A percentile compares a stretch with the other conserved stretches of the same genome.
Evolutionary conservation across 257 asterid species (phyloP).

Genomic region (Cordia subcordata): DNA sequence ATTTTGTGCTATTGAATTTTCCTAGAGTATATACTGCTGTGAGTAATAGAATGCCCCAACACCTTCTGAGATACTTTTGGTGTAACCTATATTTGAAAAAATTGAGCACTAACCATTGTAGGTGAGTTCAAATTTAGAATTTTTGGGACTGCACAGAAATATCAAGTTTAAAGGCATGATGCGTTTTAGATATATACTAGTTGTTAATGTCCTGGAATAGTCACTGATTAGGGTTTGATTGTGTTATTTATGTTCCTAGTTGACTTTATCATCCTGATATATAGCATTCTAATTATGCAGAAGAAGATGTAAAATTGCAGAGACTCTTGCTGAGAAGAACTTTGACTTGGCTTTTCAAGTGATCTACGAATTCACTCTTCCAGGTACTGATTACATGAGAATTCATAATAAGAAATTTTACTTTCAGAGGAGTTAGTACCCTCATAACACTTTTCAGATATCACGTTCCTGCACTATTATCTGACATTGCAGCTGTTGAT

Average conservation of each 20-base stretch:
- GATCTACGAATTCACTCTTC: slow-evolving; percentile 82
- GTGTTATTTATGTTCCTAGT: neutral
- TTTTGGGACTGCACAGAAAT: too few species aligned
- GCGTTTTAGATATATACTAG: too few species aligned
- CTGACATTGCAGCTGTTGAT: slow-evolving; percentile 67
- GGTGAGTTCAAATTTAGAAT: too few species aligned
- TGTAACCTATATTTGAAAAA: too few species aligned
- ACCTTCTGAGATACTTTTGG: too few species aligned
- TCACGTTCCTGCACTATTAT: slow-evolving; percentile 7
- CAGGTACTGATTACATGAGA: slow-evolving; percentile 59
- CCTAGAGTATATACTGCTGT: too few species aligned
- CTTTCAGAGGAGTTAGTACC: neutral
- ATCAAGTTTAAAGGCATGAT: too few species aligned
- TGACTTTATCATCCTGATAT: neutral
- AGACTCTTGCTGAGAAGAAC: slow-evolving; percentile 83
- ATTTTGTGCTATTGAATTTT: too few species aligned
- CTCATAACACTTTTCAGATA: neutral
- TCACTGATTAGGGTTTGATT: too few species aligned
- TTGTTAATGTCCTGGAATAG: too few species aligned
- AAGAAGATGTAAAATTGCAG: slow-evolving; percentile 97
- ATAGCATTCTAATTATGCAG: slow-evolving; percentile 32
- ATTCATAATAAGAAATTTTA: neutral
- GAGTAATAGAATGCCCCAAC: too few species aligned
- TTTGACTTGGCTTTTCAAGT: slow-evolving; percentile 92
- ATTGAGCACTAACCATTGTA: too few species aligned